Evolutionary conservation across 306 rosid genomes (phyloP), one percentile per base, ranked within the genome.

Genomic region (Inga laurina): DNA sequence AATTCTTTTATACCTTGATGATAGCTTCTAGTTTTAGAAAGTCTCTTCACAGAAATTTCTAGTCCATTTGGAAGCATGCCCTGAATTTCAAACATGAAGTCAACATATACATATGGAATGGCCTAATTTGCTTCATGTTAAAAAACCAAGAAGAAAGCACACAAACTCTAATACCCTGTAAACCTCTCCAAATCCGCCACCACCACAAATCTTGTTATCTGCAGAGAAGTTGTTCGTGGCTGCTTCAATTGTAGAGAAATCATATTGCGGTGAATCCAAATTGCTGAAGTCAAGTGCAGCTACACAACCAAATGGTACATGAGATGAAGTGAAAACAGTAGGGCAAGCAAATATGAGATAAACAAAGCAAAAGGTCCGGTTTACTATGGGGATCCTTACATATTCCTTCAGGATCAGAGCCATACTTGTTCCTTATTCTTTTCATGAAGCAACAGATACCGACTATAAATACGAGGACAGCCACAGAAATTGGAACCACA

Each of bases 141-240:
- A 4, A 34, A 27, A 3, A 77, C n/a, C 37, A 22, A 71, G 45
- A 27, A 27, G 30, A 70, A 61, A 35, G 45, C 46, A 22, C 18
- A 16, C 43, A 14, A n/a, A 49, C 43, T 69, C 18, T 27, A 27
- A 1, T 79, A 91, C 94, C 89, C 86, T 87, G 85, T 66, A 89
- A 72, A 91, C 94, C 72, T 19, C 76, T 30, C 92, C 92, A 75
- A 89, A 87, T 64, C 90, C 91, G 61, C 94, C 94, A 70, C 64
- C 84, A 0, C 92, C 95, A 27, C 30, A 27, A 13, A 91, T 10
- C 81, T 86, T 85, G 27, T 86, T 85, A 13, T 65, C 88, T 0
- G 10, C 75, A 12, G 93, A 88, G 74, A 90, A 91, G 0, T 85
- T 86, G 80, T 76, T 62, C 8, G 91, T 91, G 44, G 94, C 94